These are phyloP conservation scores for Chrysoporthe deuterocubensis DNA, from an alignment of 2,329 filamentous ascomycete genomes.

Conservation along the genomic window DNA sequence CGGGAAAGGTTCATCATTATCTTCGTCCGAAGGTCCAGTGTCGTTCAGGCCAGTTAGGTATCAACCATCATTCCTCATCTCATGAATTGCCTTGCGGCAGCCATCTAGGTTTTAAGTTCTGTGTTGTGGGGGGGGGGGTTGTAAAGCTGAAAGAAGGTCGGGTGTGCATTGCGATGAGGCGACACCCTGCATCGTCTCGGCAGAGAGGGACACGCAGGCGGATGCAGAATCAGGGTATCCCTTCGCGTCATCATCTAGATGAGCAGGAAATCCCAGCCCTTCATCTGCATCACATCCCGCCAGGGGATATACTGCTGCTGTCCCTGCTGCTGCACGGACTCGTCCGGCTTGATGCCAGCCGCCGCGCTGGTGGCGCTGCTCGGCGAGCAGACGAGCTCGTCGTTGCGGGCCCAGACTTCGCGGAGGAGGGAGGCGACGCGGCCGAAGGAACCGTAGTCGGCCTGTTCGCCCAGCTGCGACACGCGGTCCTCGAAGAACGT, in stretches of 20 bases:
- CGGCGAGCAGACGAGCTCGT: conserved; percentile 45
- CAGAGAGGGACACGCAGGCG: conserved; percentile 25
- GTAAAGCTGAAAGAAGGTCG: conserved; percentile 31
- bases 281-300: conserved; percentile 90
- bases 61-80: conserved; percentile 23
- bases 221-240: conserved; percentile 27
- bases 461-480: conserved; percentile 74
- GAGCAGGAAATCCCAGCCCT: conserved; percentile 90
- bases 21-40: conserved; percentile 21
- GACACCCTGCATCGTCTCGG: not conserved
- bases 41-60: conserved; percentile 29
- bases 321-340: conserved; percentile 40
- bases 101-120: conserved; percentile 25
- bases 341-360: conserved; percentile 38
- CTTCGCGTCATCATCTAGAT: conserved; percentile 57
- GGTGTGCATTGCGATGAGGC: conserved; percentile 1
- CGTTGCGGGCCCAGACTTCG: conserved; percentile 85
- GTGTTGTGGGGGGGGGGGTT: not conserved
- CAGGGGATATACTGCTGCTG: conserved; percentile 73
- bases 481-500: conserved; percentile 77
- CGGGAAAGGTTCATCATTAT: conserved; percentile 15
- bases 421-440: conserved; percentile 77
- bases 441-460: conserved; percentile 82
- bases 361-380: conserved; percentile 41
- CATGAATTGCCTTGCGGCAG: conserved; percentile 28